Evolutionary conservation across 2,329 filamentous ascomycete genomes (phyloP), one percentile per base, ranked within the genome.

Genomic region (Aspergillus aculeatus): DNA sequence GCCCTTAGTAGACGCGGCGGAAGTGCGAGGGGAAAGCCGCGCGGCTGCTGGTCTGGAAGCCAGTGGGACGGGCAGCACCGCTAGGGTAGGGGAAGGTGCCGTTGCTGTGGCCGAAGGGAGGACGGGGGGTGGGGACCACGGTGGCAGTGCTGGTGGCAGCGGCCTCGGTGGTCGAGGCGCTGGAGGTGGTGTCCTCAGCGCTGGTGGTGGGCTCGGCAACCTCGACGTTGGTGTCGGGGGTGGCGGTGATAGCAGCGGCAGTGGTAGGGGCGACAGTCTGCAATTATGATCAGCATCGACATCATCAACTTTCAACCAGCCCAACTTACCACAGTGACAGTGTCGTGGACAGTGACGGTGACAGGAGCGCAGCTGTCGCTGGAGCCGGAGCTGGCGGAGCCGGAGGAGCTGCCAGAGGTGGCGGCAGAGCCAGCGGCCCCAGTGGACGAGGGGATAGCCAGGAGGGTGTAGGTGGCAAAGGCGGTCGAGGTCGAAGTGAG

Each of bases 261-360:
- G 48, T 58, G 38, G 57, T 59, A 48, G 23, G 49, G 23, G 4
- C 12, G 29, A 19, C 47, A 21, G n/a, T 32, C 31, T 23, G 41
- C 23, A 26, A 32, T 2, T 10, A 9, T n/a, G 16, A 41, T 47
- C 52, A 16, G 21, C 24, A 44, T 19, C 19, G 14, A 10, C 32
- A 19, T 44, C 14, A 9, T 44, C 16, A 9, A 16, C 5, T 44
- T 19, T 9, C 38, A 19, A 1, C 1, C 38, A 9, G 16, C 16
- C 3, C 1, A 44, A 69, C 71, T 51, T 72, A 75, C 72, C 63
- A 71, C 70, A 62, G 72, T 75, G 60, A 76, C 72, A 38, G 73
- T 75, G 53, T 72, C 66, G 14, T 69, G 71, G 35, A 68, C 68
- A 29, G 73, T 76, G 38, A 74, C 69, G n/a, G 66, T 69, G 44